Base-by-base conservation (phyloP, 1,284 basidiomycete genomes). In the Stereum hirsutum region DNA sequence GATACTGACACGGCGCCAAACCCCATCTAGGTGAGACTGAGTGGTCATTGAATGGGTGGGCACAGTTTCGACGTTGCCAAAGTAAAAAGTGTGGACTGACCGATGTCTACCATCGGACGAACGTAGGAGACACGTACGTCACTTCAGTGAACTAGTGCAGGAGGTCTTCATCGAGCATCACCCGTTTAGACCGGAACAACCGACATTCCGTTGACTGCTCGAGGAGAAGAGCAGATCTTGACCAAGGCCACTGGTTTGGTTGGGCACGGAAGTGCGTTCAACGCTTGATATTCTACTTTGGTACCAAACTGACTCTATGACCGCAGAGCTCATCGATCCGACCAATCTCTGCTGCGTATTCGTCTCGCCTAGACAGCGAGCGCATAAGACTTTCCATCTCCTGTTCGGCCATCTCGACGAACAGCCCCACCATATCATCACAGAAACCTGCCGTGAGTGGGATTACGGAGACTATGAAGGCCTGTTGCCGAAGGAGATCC, bases 381-480 rank as follows among this genome's bases (percentile, higher is more conserved):
- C 93, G 1, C 84, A 86, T 53, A 76, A 66, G 53, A 97, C 93
- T 0, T 94, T 90, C 55, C 75, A 91, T 49, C 70, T 95, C 36
- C 64, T 91, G 23, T 91, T 91, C 47, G 72, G 70, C 15, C 72
- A 78, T 48, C 58, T 76, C 31, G 58, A 62, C 3, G 53, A 71
- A 37, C 44, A 61, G 17, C 83, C 84, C 4, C 51, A 68, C 38
- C 76, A 81, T 53, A 57, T 70, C 21, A 58, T 79, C 35, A 80
- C 81, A 0, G 85, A 89, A 51, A 70, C 78, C 21, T 75, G 75
- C 34, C 68, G 77, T 39, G 87, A 94, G 61, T 94, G 91, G 89
- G 85, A 93, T 55, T 94, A 94, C 58, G 90, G 92, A 21, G 76
- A 88, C 8, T 95, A 90, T 56, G 92, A 96, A 59, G 92, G 92